Conservation (phyloP, 2,329 filamentous ascomycete genomes). For the Calonectria naviculata region DNA sequence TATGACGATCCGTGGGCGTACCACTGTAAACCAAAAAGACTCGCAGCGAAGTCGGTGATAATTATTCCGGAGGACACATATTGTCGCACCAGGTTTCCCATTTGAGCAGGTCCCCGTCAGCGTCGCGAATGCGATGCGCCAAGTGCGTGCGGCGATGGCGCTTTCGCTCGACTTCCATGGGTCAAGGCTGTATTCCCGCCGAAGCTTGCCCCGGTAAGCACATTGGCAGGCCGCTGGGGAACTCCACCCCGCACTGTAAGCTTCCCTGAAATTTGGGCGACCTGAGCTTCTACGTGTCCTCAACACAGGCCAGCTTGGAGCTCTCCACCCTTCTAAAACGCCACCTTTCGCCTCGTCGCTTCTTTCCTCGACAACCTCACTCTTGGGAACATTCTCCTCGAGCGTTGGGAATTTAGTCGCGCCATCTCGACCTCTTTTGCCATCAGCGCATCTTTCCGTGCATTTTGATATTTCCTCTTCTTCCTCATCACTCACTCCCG, state of each 20-base stretch:
- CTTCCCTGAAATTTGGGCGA: constrained; percentile 41
- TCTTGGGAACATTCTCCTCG: constrained; percentile 42
- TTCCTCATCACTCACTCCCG: constrained; percentile 6
- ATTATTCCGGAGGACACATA: background rate
- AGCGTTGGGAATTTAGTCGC: constrained; percentile 40
- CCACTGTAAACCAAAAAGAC: background rate
- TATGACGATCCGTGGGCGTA: background rate
- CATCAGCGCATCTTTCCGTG: constrained; percentile 14
- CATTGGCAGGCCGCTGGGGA: constrained; percentile 21
- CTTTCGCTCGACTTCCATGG: constrained; percentile 39
- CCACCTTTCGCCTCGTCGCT: constrained; percentile 33
- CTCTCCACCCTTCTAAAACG: constrained; percentile 43
- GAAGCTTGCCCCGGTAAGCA: constrained; percentile 21
- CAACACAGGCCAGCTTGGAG: constrained; percentile 38
- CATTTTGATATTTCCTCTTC: constrained; percentile 16
- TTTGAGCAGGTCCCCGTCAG: constrained; percentile 19
- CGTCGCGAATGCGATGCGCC: constrained; percentile 18
- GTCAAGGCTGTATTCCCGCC: constrained; percentile 19
- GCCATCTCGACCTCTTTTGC: constrained; percentile 10
- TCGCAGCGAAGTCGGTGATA: background rate
- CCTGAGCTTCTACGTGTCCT: constrained; percentile 49
- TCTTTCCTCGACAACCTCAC: constrained; percentile 38
- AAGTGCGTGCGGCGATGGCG: constrained; percentile 9
- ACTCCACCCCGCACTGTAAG: constrained; percentile 35
- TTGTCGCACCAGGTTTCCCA: constrained; percentile 10